Conservation (phyloP, 169 alveolate genomes). For the Plasmodium malariae region DNA sequence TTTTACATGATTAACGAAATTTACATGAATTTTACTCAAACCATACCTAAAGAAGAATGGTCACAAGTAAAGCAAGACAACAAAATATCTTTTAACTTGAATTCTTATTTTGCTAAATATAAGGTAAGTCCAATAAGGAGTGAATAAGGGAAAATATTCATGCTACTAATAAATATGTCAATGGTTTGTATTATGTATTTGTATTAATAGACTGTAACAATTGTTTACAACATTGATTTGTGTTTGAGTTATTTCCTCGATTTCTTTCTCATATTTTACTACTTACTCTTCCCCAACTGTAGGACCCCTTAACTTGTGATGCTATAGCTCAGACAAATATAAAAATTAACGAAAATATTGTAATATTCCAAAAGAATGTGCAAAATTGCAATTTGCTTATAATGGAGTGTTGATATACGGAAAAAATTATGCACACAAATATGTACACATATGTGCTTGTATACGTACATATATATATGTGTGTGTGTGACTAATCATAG, state of each 20-base stretch:
- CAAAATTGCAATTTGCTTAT: too few relatives aligned
- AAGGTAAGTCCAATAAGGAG: slow-evolving; percentile 34
- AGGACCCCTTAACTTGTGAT: slow-evolving; percentile 75
- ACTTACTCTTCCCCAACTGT: background rate
- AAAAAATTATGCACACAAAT: background rate
- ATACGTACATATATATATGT: too few relatives aligned
- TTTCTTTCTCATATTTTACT: background rate
- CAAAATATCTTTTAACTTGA: slow-evolving; percentile 38
- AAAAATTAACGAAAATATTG: slow-evolving; percentile 72
- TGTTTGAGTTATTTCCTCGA: too few relatives aligned
- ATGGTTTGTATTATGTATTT: background rate
- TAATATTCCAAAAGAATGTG: slow-evolving; percentile 7
- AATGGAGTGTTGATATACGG: too few relatives aligned
- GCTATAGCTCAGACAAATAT: slow-evolving; percentile 76
- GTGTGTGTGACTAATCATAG: too few relatives aligned
- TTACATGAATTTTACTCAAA: slow-evolving; percentile 38
- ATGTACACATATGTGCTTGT: background rate
- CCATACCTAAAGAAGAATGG: slow-evolving; percentile 67
- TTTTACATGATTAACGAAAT: slow-evolving; percentile 75
- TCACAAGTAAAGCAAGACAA: slow-evolving; percentile 63
- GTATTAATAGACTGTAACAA: background rate
- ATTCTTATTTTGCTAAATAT: slow-evolving; percentile 54
- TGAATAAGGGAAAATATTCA: background rate
- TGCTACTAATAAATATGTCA: background rate
- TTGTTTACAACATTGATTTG: background rate